Base-by-base conservation (phyloP, 495 filamentous ascomycete genomes). In the Neurospora africana region DNA sequence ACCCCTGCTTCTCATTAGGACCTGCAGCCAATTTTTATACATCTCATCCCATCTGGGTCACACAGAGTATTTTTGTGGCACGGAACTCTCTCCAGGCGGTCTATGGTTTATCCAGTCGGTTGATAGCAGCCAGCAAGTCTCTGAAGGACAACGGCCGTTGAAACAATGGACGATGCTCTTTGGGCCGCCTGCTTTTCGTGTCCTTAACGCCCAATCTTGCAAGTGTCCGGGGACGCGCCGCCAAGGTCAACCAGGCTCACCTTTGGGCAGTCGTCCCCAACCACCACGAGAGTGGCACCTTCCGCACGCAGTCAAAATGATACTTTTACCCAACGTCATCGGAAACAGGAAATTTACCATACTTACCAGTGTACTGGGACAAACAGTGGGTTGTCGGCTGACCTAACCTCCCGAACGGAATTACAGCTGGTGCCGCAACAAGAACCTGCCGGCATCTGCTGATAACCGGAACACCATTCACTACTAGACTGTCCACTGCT, bases 101-200 rank as follows among this genome's bases (percentile, higher is more conserved):
- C 53, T 61, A 33, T 33, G 53, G 6, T 33, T 30, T 61, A 61
- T 6, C 27, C 27, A 61, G 27, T 61, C 27, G 53, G 53, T 61
- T 61, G 53, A 30, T 70, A 8, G n/a, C 69, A 70, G 69, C 69
- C 23, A 41, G 40, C 69, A 70, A n/a, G 69, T 41, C 39, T 65
- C 69, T 47, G 41, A 53, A n/a, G 69, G 69, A 27, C 40, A 70
- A 70, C 40, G 21, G 69, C 69, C 69, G 69, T 70, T 70, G 69
- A 70, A 47, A 70, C 41, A 70, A 10, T 61, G 53, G 5, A 33
- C 2, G 23, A 33, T 33, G 15, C 15, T 33, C 27, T 61, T 61
- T 33, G 53, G 53, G 53, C 53, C 5, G 53, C 27, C 13, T 61
- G 53, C 53, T 61, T 61, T 61, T 61, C 53, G 53, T 61, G 27